Evolutionary conservation across 2,329 filamentous ascomycete species (phyloP), one percentile per base, ranked within the genome.

Genomic region (Dactylellina leptospora): DNA sequence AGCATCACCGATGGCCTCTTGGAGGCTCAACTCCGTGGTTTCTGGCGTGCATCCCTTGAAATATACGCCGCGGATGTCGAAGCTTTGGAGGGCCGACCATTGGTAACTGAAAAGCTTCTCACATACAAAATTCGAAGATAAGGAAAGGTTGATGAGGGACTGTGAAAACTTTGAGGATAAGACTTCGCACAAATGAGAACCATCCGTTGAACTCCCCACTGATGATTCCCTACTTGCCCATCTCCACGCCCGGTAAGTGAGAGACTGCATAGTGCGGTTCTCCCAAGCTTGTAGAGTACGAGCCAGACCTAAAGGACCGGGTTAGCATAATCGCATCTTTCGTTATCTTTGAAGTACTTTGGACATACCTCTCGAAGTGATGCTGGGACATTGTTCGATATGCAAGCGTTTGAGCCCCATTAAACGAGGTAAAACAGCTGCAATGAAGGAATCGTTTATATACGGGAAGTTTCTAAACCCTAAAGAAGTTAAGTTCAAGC

Each of bases 301-400:
- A 6, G 64, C 56, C 3, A 70, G 11, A 27, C 64, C 64, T 70
- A 30, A 28, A 50, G 10, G 45, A 28, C 9, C n/a, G 5, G 4
- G 22, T 60, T 23, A 68, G 62, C 47, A 18, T 8, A 23, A 45
- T 1, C 4, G 2, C 16, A 3, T 3, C 16, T n/a, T n/a, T n/a
- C n/a, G n/a, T n/a, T n/a, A n/a, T n/a, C n/a, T n/a, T n/a, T n/a
- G n/a, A n/a, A n/a, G n/a, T n/a, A n/a, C n/a, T n/a, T n/a, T 38
- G 11, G 22, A 36, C 11, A 18, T 62, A 70, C 64, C 64, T 61
- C 58, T 25, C 13, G 48, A 38, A 16, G 64, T 36, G n/a, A 70
- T 60, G 11, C 64, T 33, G 2, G 48, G 22, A 18, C 64, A 70
- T 16, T 28, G 40, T 33, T 70, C 64, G 28, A 70, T 61, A 6